These are phyloP conservation scores for Arthrobotrys musiformis DNA, from an alignment of 2,329 filamentous ascomycete species.

Conservation along the genomic window DNA sequence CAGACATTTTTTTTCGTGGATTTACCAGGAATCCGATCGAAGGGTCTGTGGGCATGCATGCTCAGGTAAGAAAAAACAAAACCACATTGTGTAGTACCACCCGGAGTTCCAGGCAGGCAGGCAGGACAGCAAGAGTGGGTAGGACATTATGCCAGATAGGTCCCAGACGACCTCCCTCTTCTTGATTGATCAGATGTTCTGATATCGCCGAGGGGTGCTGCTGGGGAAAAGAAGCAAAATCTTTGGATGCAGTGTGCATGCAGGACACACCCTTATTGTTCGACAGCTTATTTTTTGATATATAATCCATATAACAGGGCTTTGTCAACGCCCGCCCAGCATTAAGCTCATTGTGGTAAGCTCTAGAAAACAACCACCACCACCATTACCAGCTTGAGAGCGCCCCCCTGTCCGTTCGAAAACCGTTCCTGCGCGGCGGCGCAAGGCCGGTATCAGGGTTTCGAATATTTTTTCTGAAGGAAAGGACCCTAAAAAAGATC, in stretches of 20 bases:
- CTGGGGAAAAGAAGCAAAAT: constrained; percentile 55
- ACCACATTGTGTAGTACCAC: constrained; percentile 16
- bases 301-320: constrained; percentile 53
- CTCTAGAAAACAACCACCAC: constrained; percentile 44
- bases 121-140: constrained; percentile 24
- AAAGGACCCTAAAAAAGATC: constrained; percentile 52
- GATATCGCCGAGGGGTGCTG: constrained; percentile 29
- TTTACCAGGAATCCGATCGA: constrained; percentile 21
- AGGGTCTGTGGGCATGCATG: constrained; percentile 55
- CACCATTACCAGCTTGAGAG: constrained; percentile 19
- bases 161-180: constrained; percentile 24
- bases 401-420: constrained; percentile 36
- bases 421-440: constrained; percentile 55
- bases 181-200: constrained; percentile 30
- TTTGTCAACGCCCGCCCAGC: constrained; percentile 53
- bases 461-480: constrained; percentile 46
- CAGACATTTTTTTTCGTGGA: neutral
- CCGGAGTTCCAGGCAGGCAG: constrained; percentile 26
- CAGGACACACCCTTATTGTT: constrained; percentile 54
- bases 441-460: constrained; percentile 55
- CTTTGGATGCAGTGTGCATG: constrained; percentile 45
- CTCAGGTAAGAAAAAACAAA: constrained; percentile 54
- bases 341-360: constrained; percentile 55
- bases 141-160: constrained; percentile 31
- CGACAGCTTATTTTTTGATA: constrained; percentile 56